Evolutionary conservation across 192 early-diverging fungal species (phyloP).

Genomic region (Gamsiella multidivaricata): DNA sequence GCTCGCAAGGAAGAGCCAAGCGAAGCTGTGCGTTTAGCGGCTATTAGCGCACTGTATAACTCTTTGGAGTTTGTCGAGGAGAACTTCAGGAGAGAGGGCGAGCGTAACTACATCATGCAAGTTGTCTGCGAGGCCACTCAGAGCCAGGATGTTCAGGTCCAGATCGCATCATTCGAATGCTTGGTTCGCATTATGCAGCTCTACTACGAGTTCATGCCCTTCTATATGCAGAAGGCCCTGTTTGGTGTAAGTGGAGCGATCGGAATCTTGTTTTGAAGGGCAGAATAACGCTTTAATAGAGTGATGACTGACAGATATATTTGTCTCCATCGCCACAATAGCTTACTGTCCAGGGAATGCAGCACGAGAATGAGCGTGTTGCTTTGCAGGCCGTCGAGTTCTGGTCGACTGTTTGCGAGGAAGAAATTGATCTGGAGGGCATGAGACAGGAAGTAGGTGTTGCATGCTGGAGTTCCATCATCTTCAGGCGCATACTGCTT

Average conservation of each 20-base stretch:
- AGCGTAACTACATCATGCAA: constrained; percentile 99
- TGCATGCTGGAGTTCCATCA: too few relatives aligned
- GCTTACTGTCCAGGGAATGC: constrained; percentile 94
- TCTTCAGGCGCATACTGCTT: too few relatives aligned
- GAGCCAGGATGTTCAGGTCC: constrained; percentile 76
- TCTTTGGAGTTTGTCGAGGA: constrained; percentile 94
- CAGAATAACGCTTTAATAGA: too few relatives aligned
- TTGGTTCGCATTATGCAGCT: constrained; percentile 96
- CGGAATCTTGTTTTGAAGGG: background rate
- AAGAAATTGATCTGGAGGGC: constrained; percentile 82
- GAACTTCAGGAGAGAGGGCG: constrained; percentile 94
- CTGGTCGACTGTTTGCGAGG: constrained; percentile 99
- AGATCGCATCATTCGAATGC: constrained; percentile 93
- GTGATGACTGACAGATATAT: constrained; percentile 6
- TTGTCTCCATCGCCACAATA: constrained; percentile 21
- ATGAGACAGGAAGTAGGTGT: constrained; percentile 70
- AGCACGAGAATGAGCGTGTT: constrained; percentile 86
- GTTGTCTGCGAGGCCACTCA: constrained; percentile 97
- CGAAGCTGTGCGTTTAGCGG: constrained; percentile 88
- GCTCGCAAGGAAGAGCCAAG: constrained; percentile 93
- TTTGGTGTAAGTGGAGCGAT: constrained; percentile 73
- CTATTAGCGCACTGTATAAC: constrained; percentile 92
- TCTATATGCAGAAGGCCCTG: constrained; percentile 98
- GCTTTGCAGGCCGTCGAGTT: constrained; percentile 99
- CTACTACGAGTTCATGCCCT: constrained; percentile 96